Evolutionary conservation across 495 filamentous ascomycete species (phyloP).

Genomic region (Talaromyces thailandensis): DNA sequence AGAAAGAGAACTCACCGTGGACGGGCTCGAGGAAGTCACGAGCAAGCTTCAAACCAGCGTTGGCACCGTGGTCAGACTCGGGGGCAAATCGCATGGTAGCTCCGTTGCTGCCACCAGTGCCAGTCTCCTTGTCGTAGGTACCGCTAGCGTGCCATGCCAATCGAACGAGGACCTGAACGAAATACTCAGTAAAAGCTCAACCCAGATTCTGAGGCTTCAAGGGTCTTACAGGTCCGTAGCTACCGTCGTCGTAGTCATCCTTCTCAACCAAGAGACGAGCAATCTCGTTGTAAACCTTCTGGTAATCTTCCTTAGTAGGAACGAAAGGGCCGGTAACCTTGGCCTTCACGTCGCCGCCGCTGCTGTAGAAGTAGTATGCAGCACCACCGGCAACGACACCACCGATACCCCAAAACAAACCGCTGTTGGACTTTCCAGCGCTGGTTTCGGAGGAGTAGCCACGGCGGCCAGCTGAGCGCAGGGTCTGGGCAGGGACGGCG

Average conservation of each 20-base stretch:
- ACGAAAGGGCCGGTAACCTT: slow-evolving; percentile 37
- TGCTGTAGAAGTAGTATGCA: slow-evolving; percentile 62
- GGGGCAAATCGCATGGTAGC: slow-evolving; percentile 97
- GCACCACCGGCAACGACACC: slow-evolving; percentile 54
- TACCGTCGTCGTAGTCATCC: slow-evolving; percentile 94
- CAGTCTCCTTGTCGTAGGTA: slow-evolving; percentile 82
- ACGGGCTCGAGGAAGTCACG: slow-evolving; percentile 89
- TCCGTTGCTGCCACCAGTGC: slow-evolving; percentile 90
- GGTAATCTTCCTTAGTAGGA: slow-evolving; percentile 81
- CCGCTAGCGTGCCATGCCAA: slow-evolving; percentile 84
- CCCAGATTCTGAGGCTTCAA: too few species aligned
- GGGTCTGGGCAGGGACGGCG: slow-evolving; percentile 48
- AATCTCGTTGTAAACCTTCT: slow-evolving; percentile 89
- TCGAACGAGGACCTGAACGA: slow-evolving; percentile 54
- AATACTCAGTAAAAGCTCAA: not conserved
- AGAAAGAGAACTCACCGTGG: slow-evolving; percentile 47
- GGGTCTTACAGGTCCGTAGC: slow-evolving; percentile 70
- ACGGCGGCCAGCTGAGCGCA: slow-evolving; percentile 58
- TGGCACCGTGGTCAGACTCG: slow-evolving; percentile 87
- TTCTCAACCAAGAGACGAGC: slow-evolving; percentile 72
- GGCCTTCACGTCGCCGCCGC: slow-evolving; percentile 41
- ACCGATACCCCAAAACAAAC: slow-evolving; percentile 43
- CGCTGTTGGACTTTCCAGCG: slow-evolving; percentile 40
- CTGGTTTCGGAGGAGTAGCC: slow-evolving; percentile 66
- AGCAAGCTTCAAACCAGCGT: slow-evolving; percentile 80